Conservation (phyloP, 169 alveolate genomes). For the Plasmodium gonderi region DNA sequence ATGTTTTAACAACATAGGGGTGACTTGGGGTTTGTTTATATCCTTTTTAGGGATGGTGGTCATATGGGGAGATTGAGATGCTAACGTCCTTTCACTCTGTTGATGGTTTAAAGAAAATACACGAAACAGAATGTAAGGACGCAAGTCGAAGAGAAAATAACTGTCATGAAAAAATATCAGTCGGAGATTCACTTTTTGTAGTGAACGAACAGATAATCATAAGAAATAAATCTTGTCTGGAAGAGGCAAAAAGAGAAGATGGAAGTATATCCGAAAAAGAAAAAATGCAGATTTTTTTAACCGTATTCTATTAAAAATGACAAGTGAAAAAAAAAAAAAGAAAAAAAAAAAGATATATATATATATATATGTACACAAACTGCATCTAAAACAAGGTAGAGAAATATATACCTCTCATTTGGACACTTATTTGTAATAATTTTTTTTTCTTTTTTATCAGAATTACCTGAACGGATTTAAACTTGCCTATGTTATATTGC, state of each 20-base stretch:
- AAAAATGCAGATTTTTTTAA: too few relatives aligned
- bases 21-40: neutral
- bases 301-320: too few relatives aligned
- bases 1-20: conserved; percentile 26
- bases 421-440: neutral
- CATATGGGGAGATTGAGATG: neutral
- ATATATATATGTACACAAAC: neutral
- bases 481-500: neutral
- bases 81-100: neutral
- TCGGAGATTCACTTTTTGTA: too few relatives aligned
- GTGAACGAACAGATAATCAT: too few relatives aligned
- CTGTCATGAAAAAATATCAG: too few relatives aligned
- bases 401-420: neutral
- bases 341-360: too few relatives aligned
- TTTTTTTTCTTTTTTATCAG: neutral
- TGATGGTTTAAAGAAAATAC: neutral
- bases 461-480: conserved; percentile 29
- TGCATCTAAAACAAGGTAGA: neutral
- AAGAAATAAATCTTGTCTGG: too few relatives aligned
- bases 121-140: too few relatives aligned
- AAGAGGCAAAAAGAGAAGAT: too few relatives aligned
- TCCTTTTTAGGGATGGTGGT: neutral
- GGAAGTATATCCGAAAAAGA: too few relatives aligned
- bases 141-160: too few relatives aligned
- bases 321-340: too few relatives aligned